These are phyloP conservation scores for Serendipita sp. DNA, from an alignment of 768 basidiomycete genomes.

Conservation along the genomic window DNA sequence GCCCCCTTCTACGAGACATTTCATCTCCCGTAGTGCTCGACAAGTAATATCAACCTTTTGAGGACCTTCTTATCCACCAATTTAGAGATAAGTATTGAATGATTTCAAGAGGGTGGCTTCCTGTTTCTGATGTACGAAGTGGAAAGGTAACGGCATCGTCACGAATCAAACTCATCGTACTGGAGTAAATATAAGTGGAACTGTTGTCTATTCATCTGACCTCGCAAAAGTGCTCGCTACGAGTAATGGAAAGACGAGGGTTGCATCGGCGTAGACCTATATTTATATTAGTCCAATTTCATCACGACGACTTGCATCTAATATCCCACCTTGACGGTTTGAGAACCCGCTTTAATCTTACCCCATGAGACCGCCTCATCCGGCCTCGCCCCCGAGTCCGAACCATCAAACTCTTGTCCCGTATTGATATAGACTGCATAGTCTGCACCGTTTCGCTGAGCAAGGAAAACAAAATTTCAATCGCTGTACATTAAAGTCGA, in stretches of 20 bases:
- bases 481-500: neutral
- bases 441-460: slow-evolving; percentile 91
- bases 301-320: neutral
- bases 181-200: too few species aligned
- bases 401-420: slow-evolving; percentile 97
- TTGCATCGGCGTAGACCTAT: slow-evolving; percentile 87
- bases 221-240: slow-evolving; percentile 85
- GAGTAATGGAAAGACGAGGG: slow-evolving; percentile 84
- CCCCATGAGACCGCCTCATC: slow-evolving; percentile 99
- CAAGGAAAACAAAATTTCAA: slow-evolving; percentile 2
- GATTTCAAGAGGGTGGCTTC: too few species aligned
- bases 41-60: too few species aligned
- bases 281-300: slow-evolving; percentile 6
- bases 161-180: too few species aligned
- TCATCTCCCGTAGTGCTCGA: too few species aligned
- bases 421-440: slow-evolving; percentile 97
- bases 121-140: too few species aligned
- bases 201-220: too few species aligned
- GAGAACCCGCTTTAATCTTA: slow-evolving; percentile 77
- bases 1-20: too few species aligned
- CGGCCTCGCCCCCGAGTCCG: slow-evolving; percentile 89
- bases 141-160: too few species aligned
- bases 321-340: slow-evolving; percentile 55
- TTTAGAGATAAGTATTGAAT: too few species aligned
- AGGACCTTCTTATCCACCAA: too few species aligned